These are phyloP conservation scores for Pythium volutum DNA, from an alignment of 352 stramenopile genomes.

Conservation along the genomic window DNA sequence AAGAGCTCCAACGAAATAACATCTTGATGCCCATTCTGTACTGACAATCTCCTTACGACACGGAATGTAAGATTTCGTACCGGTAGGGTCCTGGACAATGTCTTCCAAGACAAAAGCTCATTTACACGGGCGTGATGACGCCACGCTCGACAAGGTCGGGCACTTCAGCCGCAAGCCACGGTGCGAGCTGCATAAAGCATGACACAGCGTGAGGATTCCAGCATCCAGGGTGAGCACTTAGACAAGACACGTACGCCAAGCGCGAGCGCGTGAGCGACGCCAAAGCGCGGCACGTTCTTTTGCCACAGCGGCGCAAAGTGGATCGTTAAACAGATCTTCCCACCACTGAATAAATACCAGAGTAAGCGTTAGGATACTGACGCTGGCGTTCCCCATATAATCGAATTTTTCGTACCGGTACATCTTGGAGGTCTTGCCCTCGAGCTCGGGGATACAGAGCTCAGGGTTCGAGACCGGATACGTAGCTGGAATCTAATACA, in stretches of 20 bases:
- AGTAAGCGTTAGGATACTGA: not conserved
- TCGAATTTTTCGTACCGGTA: slow-evolving; percentile 45
- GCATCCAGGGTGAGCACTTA: not conserved
- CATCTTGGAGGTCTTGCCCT: slow-evolving; percentile 91
- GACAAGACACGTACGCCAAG: slow-evolving; percentile 52
- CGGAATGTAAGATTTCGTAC: no score
- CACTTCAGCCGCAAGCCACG: slow-evolving; percentile 86
- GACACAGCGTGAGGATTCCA: not conserved
- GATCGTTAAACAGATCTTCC: slow-evolving; percentile 88
- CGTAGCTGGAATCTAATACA: slow-evolving; percentile 62
- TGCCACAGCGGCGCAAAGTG: slow-evolving; percentile 90
- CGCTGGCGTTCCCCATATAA: not conserved
- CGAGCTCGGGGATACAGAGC: slow-evolving; percentile 83
- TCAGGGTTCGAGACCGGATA: slow-evolving; percentile 83
- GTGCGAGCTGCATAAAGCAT: slow-evolving; percentile 50
- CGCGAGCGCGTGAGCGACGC: slow-evolving; percentile 79
- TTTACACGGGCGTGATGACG: slow-evolving; percentile 66
- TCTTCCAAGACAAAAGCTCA: not conserved
- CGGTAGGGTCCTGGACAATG: no score
- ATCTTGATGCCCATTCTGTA: no score
- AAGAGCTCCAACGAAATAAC: no score
- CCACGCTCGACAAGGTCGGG: slow-evolving; percentile 81
- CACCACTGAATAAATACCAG: slow-evolving; percentile 32
- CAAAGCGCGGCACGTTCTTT: slow-evolving; percentile 86
- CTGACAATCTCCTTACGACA: no score